Evolutionary conservation across 2,329 filamentous ascomycete species (phyloP).

Genomic region (Diaporthe humulicola): DNA sequence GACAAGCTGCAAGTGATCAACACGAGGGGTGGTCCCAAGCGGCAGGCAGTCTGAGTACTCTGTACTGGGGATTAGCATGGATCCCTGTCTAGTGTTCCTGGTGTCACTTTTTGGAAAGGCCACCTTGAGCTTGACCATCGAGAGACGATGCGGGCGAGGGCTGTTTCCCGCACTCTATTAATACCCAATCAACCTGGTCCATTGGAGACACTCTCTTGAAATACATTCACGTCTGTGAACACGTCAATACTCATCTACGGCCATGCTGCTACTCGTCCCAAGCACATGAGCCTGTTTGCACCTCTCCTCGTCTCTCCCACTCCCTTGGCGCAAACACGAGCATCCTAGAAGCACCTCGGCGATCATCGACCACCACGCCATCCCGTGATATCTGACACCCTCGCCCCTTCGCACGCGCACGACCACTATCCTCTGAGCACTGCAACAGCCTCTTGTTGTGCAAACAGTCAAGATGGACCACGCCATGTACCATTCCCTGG

Average conservation of each 20-base stretch:
- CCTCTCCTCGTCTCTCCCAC: neutral
- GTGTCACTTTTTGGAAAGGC: conserved; percentile 35
- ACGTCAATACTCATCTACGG: neutral
- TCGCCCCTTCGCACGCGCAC: neutral
- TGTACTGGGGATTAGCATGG: conserved; percentile 14
- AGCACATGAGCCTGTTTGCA: conserved; percentile 5
- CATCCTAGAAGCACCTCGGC: conserved; percentile 2
- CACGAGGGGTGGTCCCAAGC: neutral
- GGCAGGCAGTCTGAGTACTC: conserved; percentile 27
- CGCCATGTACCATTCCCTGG: conserved; percentile 65
- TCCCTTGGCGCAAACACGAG: conserved; percentile 23
- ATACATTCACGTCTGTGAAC: conserved; percentile 5
- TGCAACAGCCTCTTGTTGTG: neutral
- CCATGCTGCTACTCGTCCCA: conserved; percentile 15
- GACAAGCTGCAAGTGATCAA: conserved; percentile 11
- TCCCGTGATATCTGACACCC: neutral
- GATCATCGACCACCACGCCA: neutral
- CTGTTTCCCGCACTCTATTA: conserved; percentile 1
- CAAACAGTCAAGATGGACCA: conserved; percentile 52
- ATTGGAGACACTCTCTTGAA: neutral
- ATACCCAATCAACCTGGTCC: conserved; percentile 17
- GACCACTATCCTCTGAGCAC: neutral
- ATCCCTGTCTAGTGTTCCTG: conserved; percentile 35
- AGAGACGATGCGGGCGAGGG: neutral
- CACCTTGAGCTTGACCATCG: conserved; percentile 34